phyloP scores from a whole-genome alignment of 129 eudicot species.

The Oenanthe sinensis region DNA sequence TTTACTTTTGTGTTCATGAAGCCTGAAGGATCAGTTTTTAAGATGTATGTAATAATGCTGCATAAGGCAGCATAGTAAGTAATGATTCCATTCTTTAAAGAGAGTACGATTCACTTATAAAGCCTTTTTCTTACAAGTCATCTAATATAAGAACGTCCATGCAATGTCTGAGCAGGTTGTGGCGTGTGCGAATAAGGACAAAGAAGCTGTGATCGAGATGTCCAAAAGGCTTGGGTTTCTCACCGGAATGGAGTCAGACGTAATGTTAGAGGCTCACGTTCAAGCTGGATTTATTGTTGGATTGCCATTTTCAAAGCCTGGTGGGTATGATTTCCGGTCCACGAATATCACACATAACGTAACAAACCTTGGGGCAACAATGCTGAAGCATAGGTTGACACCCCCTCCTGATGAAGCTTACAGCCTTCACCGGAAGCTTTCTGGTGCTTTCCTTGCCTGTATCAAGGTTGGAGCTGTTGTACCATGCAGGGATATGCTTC shows the following conservation, averaged over 20 bases:
- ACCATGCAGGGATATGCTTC: conserved; percentile 72
- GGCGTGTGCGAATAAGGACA: conserved; percentile 68
- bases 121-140: not conserved
- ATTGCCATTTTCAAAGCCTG: conserved; percentile 66
- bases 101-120: not conserved
- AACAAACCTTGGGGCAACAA: conserved; percentile 76
- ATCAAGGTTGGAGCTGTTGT: conserved; percentile 87
- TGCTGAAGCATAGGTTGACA: conserved; percentile 83
- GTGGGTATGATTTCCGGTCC: conserved; percentile 77
- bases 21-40: not conserved
- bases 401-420: conserved; percentile 96
- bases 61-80: not conserved
- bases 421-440: conserved; percentile 92
- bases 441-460: conserved; percentile 94
- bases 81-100: not conserved
- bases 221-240: conserved; percentile 84
- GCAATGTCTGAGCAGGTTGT: conserved; percentile 47
- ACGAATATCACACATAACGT: conserved; percentile 69
- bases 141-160: not conserved
- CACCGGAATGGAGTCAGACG: conserved; percentile 68
- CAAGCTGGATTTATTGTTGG: conserved; percentile 96
- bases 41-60: not conserved
- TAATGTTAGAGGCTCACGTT: conserved; percentile 86
- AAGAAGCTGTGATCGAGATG: conserved; percentile 69
- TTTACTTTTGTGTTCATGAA: not conserved